Conservation (phyloP, 1,284 basidiomycete species). For the Omphalotus olearius region DNA sequence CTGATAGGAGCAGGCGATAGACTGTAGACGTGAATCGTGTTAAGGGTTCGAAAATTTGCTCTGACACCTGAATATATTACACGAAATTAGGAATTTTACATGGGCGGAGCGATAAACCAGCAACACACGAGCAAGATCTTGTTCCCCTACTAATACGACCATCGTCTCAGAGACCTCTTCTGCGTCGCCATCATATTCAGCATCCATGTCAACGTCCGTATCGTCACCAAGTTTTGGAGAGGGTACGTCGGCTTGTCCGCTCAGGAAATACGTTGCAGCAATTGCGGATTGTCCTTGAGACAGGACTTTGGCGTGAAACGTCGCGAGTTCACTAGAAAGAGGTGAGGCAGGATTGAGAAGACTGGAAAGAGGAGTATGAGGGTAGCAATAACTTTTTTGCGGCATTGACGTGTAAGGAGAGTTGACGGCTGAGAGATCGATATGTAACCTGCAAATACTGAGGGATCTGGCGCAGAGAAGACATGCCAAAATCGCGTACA, state of each 20-base stretch:
- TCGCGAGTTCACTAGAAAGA: conserved; percentile 51
- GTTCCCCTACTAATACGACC: conserved; percentile 51
- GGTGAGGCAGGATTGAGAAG: background rate
- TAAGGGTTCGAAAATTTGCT: conserved; percentile 41
- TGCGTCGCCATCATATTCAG: conserved; percentile 29
- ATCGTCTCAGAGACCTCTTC: conserved; percentile 41
- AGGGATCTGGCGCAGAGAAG: conserved; percentile 1
- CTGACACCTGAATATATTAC: conserved; percentile 40
- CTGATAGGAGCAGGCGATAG: conserved; percentile 55
- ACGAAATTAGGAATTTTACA: background rate
- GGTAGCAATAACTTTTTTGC: conserved; percentile 59
- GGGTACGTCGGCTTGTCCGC: conserved; percentile 38
- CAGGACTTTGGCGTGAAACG: conserved; percentile 43
- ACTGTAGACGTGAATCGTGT: conserved; percentile 61
- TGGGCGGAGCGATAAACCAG: background rate
- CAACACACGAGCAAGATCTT: conserved; percentile 53
- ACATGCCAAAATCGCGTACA: conserved; percentile 33
- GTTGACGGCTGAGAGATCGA: conserved; percentile 63
- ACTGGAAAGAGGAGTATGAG: background rate
- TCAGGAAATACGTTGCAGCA: conserved; percentile 65
- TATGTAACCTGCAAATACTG: conserved; percentile 57
- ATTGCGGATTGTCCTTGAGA: conserved; percentile 30
- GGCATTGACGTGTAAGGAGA: conserved; percentile 64
- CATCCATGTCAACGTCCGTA: conserved; percentile 21
- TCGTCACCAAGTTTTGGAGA: conserved; percentile 22